phyloP scores from a whole-genome alignment of 441 rosid species.

The Erysimum cheiri region DNA sequence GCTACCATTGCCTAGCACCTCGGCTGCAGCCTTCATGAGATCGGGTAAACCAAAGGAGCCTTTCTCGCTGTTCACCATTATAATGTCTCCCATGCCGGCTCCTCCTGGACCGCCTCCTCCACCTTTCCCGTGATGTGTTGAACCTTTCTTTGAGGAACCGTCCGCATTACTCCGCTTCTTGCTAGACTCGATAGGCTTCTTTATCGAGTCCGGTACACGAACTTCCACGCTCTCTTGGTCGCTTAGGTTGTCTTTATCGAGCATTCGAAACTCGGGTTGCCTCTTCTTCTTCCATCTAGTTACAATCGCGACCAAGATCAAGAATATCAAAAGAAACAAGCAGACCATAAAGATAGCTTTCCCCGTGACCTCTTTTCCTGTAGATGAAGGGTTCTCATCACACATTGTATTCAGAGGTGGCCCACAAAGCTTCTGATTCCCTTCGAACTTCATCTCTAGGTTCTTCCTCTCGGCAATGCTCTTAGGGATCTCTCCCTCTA shows the following conservation, averaged over 20 bases:
- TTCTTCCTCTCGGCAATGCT: slow-evolving; percentile 45
- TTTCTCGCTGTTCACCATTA: slow-evolving; percentile 72
- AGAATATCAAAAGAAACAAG: slow-evolving; percentile 40
- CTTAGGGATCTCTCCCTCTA: slow-evolving; percentile 71
- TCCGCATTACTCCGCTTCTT: slow-evolving; percentile 37
- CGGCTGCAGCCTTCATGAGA: slow-evolving; percentile 94
- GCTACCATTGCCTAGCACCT: slow-evolving; percentile 85
- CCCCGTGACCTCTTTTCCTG: slow-evolving; percentile 8
- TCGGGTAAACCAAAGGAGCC: slow-evolving; percentile 80
- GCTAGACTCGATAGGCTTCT: slow-evolving; percentile 27
- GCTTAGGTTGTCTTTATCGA: slow-evolving; percentile 52
- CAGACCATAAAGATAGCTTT: slow-evolving; percentile 40
- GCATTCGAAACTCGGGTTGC: slow-evolving; percentile 53
- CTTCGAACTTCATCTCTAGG: slow-evolving; percentile 50
- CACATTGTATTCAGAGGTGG: slow-evolving; percentile 42
- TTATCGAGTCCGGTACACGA: slow-evolving; percentile 43
- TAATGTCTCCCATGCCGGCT: slow-evolving; percentile 56
- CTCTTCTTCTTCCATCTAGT: slow-evolving; percentile 34
- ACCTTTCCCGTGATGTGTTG: slow-evolving; percentile 41
- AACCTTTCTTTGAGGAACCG: slow-evolving; percentile 34
- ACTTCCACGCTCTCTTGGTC: slow-evolving; percentile 48
- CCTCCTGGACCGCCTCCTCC: slow-evolving; percentile 42
- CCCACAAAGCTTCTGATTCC: slow-evolving; percentile 69
- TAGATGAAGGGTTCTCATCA: not conserved
- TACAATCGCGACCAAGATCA: slow-evolving; percentile 36